Evolutionary conservation across 768 basidiomycete species (phyloP), one percentile per base, ranked within the genome.

Genomic region (Coprinopsis cinerea): DNA sequence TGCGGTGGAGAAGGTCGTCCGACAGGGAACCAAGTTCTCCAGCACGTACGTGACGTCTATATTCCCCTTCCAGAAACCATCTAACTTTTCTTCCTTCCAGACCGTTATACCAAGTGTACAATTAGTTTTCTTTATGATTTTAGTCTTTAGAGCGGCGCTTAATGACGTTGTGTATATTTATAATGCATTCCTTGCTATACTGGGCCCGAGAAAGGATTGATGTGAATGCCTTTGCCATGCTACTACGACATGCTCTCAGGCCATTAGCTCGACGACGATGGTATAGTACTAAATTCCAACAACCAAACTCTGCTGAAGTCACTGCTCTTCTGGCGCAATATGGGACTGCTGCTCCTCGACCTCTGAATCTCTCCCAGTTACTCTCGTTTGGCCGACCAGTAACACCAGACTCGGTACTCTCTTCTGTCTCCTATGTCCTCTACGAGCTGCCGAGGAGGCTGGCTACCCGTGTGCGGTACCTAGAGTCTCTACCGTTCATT

Each of bases 11-110:
- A 98, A 98, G 71, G 96, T 99, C 51, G 92, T 97, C 34, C 78
- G 92, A 59, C 93, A 97, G 70, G 94, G 94, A 23, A 92, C 89
- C 60, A 98, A 98, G 71, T 99, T 98, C 72, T 96, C 93, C 2
- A 88, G 84, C 78, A 97, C 96, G 82, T 92, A 76, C 52, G 89
- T 82, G 40, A 6, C 24, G 32, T 37, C 55, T 47, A 9, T n/a
- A 32, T 39, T 41, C 36, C 6, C 37, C n/a, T 45, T 28, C 34
- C 18, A 18, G 34, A 37, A 44, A 24, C 54, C 56, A 20, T 55
- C 23, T 30, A 56, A 52, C 55, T 42, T 27, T 52, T 57, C 14
- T 10, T 48, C 42, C 25, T 39, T 54, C 20, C 61, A 91, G 88
- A 53, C 91, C 91, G 26, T 66, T 93, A 56, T 93, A 93, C 68